These are phyloP conservation scores for Trypanosoma lewisi DNA, from an alignment of 208 protist genomes.

Conservation along the genomic window DNA sequence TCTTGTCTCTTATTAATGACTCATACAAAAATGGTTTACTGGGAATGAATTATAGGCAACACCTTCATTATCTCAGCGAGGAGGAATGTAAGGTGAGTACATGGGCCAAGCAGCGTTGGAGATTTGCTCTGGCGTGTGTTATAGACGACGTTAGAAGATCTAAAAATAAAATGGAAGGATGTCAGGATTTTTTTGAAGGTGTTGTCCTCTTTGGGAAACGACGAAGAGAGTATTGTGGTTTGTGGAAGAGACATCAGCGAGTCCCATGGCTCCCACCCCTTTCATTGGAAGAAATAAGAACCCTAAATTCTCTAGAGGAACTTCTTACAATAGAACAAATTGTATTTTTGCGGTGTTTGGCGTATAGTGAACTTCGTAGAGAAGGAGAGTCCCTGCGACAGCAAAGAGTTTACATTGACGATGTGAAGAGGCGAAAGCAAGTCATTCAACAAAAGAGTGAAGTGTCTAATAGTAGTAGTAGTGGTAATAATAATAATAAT, in stretches of 20 bases:
- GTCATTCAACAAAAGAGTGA: not conserved
- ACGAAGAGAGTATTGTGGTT: conserved; percentile 56
- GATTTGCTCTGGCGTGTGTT: conserved; percentile 31
- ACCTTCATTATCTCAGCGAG: conserved; percentile 45
- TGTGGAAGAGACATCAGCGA: conserved; percentile 56
- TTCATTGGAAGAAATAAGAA: conserved; percentile 35
- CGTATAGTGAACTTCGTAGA: conserved; percentile 54
- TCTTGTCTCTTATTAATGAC: conserved; percentile 35
- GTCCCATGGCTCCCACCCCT: conserved; percentile 67
- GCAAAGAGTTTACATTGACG: conserved; percentile 50
- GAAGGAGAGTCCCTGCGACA: conserved; percentile 36
- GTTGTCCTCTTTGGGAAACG: conserved; percentile 54
- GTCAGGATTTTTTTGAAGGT: conserved; percentile 28
- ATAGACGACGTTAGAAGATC: conserved; percentile 26
- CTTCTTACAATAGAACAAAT: conserved; percentile 61
- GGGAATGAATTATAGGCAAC: conserved; percentile 52
- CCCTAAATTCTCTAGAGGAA: conserved; percentile 47
- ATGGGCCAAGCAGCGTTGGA: conserved; percentile 25
- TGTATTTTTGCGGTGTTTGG: conserved; percentile 72
- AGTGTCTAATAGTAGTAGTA: not conserved
- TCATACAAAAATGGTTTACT: conserved; percentile 47
- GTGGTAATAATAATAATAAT: too few relatives aligned
- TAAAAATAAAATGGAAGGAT: conserved; percentile 11
- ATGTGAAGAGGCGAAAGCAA: conserved; percentile 8
- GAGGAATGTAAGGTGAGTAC: not conserved